These are phyloP conservation scores for Blastocystis sp. DNA, from an alignment of 352 stramenopile species.

Conservation along the genomic window DNA sequence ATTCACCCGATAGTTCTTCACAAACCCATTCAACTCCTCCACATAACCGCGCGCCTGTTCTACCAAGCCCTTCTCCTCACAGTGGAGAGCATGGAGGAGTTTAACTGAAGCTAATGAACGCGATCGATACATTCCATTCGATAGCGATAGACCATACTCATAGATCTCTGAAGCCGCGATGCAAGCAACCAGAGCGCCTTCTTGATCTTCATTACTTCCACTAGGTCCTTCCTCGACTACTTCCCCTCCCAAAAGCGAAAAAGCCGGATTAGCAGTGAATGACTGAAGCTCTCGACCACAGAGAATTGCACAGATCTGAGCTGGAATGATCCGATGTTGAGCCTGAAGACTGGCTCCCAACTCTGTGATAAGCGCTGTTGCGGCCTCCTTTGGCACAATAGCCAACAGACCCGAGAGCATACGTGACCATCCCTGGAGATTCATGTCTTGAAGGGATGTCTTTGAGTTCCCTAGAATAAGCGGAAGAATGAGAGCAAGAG, in stretches of 20 bases:
- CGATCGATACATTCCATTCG: conserved; percentile 38
- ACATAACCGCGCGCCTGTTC: not conserved
- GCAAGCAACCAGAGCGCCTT: not conserved
- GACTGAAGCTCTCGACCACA: conserved; percentile 22
- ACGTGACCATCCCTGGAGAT: conserved; percentile 13
- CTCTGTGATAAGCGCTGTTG: not conserved
- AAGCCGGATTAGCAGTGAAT: not conserved
- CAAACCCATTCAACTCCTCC: not conserved
- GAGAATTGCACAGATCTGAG: conserved; percentile 50
- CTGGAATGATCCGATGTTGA: conserved; percentile 5
- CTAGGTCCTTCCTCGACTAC: not conserved
- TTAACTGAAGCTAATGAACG: conserved; percentile 4
- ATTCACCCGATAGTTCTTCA: not conserved
- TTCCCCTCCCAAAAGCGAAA: not conserved
- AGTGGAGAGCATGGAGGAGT: not conserved
- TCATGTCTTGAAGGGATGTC: not conserved
- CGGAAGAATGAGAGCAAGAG: conserved; percentile 9
- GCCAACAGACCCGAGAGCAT: conserved; percentile 38
- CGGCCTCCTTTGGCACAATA: not conserved
- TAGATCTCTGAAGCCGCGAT: conserved; percentile 37
- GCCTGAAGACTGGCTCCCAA: not conserved
- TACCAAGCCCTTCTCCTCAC: not conserved
- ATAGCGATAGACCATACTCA: conserved; percentile 36
- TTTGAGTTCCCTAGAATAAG: conserved; percentile 2
- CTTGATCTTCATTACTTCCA: not conserved